Evolutionary conservation across 345 rosid genomes (phyloP), one percentile per base, ranked within the genome.

Genomic region (Dipteronia sinensis): DNA sequence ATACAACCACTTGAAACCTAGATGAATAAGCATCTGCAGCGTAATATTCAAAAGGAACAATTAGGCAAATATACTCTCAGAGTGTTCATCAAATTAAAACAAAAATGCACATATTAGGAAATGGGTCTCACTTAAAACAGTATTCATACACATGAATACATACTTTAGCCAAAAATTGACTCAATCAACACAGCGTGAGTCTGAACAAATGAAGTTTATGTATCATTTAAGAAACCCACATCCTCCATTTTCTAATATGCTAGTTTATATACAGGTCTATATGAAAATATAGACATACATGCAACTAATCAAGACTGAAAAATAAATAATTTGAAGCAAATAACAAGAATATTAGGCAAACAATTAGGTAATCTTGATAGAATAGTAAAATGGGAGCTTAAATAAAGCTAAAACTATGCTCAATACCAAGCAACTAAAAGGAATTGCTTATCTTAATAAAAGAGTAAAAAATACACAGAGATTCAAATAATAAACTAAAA

Each of bases 41-140:
- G 11, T 20, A 34, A 55, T 38, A 23, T 64, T 64, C 47, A 61
- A 31, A 63, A 47, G 27, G 68, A 38, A 3, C 71, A 13, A 65
- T 47, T 51, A 65, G 31, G 71, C 78, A 49, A 75, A 11, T 31
- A 75, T 25, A 25, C 19, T 19, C 63, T 62, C 59, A 61, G 70
- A 53, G 31, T 13, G n/a, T 63, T 38, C 70, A 74, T 47, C 70
- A 47, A 6, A 70, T 16, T 56, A 20, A 16, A n/a, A 70, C n/a
- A 16, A 64, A 16, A 44, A 62, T n/a, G 10, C 19, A 31, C 7
- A 40, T 19, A 17, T 17, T 5, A 10, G 4, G 12, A 64, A 63
- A 47, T n/a, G 72, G 78, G 42, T 81, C 38, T 68, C 22, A 42
- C 44, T 67, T 7, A 20, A 46, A 69, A 25, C 67, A 76, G 22